Base-by-base conservation (phyloP, 2,329 filamentous ascomycete species). In the Pseudogymnoascus sp. region DNA sequence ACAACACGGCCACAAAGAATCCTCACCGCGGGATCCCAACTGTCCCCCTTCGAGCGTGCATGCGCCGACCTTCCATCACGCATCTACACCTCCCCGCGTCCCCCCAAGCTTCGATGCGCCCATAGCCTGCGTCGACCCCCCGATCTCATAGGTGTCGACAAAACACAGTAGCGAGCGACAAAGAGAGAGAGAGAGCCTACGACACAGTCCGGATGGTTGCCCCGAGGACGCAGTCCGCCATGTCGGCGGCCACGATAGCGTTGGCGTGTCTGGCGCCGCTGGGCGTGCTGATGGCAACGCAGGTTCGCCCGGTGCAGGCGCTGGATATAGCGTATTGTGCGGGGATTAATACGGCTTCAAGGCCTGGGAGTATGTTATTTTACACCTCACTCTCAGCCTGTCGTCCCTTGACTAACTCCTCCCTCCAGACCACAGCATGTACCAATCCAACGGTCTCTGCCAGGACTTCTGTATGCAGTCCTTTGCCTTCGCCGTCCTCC, bases 401-500 rank as follows among this genome's bases (percentile, higher is more conserved):
- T 27, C 21, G 2, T 5, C 25, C 12, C n/a, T 29, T 52, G 27
- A 15, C 45, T 52, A 10, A 52, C 25, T n/a, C 25, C 25, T 8
- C 45, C 39, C 39, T 40, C 13, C 25, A 52, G 45, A 52, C 45
- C 31, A 15, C 45, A 52, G 45, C n/a, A 80, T 79, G 66, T 87
- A 74, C 64, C 87, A 91, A 72, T 88, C 87, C 18, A 85, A 90
- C 67, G 88, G 88, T 31, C 79, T 85, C 10, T 93, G 89, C 71
- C 75, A 78, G 59, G 75, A 82, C 58, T 79, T 79, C 58, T 93
- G 89, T 74, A 68, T 73, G 27, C 69, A 71, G 18, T 67, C 78
- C 13, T 88, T 79, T 66, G 87, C 88, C 39, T 89, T 87, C 65
- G 88, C 87, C 66, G 78, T 93, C 58, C 76, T 92, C 1, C 82